A percentile compares a stretch with the other conserved stretches of the same genome.
Conservation (phyloP, 2,329 filamentous ascomycete genomes). For the Fusarium piperis region DNA sequence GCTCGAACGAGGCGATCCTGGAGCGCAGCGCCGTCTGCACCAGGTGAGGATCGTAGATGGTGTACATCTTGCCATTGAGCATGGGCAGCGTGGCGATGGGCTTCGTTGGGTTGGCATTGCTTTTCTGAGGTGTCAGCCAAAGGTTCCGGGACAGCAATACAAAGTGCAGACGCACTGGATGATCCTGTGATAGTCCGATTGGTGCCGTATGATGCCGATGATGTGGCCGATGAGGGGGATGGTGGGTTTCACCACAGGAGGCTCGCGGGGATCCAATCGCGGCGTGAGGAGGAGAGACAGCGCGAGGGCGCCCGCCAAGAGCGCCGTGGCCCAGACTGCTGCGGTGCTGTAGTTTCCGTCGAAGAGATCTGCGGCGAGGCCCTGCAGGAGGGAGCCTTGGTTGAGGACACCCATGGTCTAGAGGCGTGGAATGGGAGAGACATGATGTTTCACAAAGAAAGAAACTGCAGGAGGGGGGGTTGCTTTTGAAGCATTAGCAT, state of each 20-base stretch:
- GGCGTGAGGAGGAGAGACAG: conserved; percentile 30
- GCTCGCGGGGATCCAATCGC: conserved; percentile 50
- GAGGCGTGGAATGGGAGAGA: not conserved
- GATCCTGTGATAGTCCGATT: conserved; percentile 49
- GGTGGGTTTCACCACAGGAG: conserved; percentile 51
- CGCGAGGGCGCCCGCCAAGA: conserved; percentile 14
- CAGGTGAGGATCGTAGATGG: conserved; percentile 53
- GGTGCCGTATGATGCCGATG: conserved; percentile 51
- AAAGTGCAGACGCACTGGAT: conserved; percentile 47
- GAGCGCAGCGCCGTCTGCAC: conserved; percentile 51
- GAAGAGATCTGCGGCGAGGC: conserved; percentile 8
- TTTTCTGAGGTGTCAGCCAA: not conserved
- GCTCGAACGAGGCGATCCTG: conserved; percentile 54
- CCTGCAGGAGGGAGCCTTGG: not conserved
- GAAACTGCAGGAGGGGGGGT: not conserved
- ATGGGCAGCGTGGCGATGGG: conserved; percentile 57
- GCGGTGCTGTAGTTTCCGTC: not conserved
- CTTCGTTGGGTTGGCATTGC: conserved; percentile 38
- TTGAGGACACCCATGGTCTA: not conserved
- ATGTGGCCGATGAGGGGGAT: conserved; percentile 59
- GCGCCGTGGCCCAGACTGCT: conserved; percentile 52
- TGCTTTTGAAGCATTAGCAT: not conserved
- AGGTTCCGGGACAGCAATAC: not conserved
- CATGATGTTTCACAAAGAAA: not conserved
- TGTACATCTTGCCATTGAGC: conserved; percentile 55